These are phyloP conservation scores for Phlyctochytrium bullatum DNA, from an alignment of 192 early-diverging fungal species.

Conservation along the genomic window DNA sequence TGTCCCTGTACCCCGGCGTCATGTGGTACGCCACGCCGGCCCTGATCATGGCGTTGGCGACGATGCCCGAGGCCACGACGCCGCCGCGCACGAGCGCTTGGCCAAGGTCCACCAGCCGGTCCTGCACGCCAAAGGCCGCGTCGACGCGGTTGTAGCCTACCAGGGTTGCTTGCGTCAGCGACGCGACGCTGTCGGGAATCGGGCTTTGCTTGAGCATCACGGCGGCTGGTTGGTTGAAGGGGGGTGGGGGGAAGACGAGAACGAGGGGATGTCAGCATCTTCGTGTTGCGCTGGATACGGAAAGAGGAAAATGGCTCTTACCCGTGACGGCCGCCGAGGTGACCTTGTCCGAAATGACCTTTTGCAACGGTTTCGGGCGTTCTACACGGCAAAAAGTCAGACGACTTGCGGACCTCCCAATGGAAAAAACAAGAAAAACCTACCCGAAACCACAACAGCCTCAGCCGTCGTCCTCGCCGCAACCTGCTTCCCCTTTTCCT, in stretches of 20 bases:
- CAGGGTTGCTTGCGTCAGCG: constrained; percentile 16
- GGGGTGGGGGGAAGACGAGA: too few relatives aligned
- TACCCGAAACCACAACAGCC: too few relatives aligned
- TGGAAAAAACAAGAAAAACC: too few relatives aligned
- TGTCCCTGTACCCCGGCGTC: constrained; percentile 30
- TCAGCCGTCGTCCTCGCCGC: too few relatives aligned
- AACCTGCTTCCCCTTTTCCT: too few relatives aligned
- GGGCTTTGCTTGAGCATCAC: constrained; percentile 39
- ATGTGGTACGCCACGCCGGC: constrained; percentile 41
- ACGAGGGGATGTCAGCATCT: background rate
- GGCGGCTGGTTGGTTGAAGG: too few relatives aligned
- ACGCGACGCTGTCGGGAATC: constrained; percentile 36
- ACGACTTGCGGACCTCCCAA: too few relatives aligned
- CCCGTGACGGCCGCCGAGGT: background rate
- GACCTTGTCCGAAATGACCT: constrained; percentile 1
- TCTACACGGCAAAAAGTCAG: too few relatives aligned
- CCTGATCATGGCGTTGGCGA: constrained; percentile 34
- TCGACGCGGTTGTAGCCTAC: constrained; percentile 37
- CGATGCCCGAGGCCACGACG: constrained; percentile 31
- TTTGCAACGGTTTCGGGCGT: background rate
- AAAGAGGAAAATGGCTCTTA: background rate
- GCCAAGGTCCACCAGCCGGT: constrained; percentile 23
- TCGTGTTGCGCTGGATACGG: background rate
- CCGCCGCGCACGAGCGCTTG: constrained; percentile 30
- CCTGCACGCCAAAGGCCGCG: constrained; percentile 35